A percentile compares a stretch with the other conserved stretches of the same genome.
Evolutionary conservation across 2,329 filamentous ascomycete species (phyloP).

Genomic region (Xylariales sp.): DNA sequence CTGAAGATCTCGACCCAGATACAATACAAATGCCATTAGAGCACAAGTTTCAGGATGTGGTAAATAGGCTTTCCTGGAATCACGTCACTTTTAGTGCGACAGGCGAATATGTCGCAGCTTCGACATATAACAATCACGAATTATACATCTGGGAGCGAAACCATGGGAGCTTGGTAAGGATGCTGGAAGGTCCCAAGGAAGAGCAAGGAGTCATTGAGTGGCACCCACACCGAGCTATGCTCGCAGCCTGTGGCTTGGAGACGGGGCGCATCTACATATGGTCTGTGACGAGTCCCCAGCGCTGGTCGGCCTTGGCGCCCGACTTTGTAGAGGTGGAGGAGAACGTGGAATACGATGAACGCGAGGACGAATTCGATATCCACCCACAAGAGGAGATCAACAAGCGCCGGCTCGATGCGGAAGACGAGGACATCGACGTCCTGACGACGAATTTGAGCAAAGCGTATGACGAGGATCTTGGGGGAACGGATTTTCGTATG

Average conservation of each 20-base stretch:
- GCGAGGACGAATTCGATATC: slow-evolving; percentile 97
- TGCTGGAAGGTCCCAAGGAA: slow-evolving; percentile 95
- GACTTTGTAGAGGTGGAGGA: slow-evolving; percentile 98
- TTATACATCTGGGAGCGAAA: slow-evolving; percentile 98
- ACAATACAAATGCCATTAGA: slow-evolving; percentile 91
- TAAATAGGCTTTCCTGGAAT: slow-evolving; percentile 96
- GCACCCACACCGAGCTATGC: slow-evolving; percentile 88
- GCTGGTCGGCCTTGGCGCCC: slow-evolving; percentile 95
- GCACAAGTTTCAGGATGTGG: slow-evolving; percentile 98
- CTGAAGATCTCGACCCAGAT: slow-evolving; percentile 78
- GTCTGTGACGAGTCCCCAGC: slow-evolving; percentile 94
- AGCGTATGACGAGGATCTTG: slow-evolving; percentile 67
- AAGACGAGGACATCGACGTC: slow-evolving; percentile 95
- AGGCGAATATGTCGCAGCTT: slow-evolving; percentile 95
- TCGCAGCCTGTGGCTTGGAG: slow-evolving; percentile 92
- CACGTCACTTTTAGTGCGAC: slow-evolving; percentile 95
- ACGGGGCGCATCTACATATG: slow-evolving; percentile 94
- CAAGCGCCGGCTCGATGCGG: slow-evolving; percentile 86
- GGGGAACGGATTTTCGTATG: slow-evolving; percentile 79
- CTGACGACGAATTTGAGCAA: slow-evolving; percentile 78
- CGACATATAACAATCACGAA: slow-evolving; percentile 98
- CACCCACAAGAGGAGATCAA: slow-evolving; percentile 95
- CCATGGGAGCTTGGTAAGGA: slow-evolving; percentile 93
- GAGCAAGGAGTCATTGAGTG: slow-evolving; percentile 97
- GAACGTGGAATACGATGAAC: slow-evolving; percentile 95